Evolutionary conservation across 1,139 yeast genomes (phyloP), one percentile per base, ranked within the genome.

Genomic region (Chernovozyma sophiae-reginae): DNA sequence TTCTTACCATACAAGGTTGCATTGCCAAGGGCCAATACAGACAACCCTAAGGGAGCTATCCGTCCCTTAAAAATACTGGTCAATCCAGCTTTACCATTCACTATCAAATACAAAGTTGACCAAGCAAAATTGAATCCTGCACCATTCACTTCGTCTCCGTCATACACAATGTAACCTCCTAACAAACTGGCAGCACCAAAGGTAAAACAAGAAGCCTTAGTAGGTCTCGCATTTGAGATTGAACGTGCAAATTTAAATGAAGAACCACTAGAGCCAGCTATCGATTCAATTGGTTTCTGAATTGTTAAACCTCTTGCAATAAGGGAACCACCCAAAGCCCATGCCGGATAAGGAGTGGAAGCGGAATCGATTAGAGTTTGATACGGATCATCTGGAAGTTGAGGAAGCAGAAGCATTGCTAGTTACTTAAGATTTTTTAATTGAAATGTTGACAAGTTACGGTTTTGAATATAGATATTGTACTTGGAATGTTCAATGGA

Each of bases 91-190:
- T 69, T 72, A 4, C 94, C 92, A 54, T 87, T 86, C 7, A 84
- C 89, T 30, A 90, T 55, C 41, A 85, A 55, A 53, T 87, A 92
- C 38, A 90, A 63, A 3, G 86, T 56, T 13, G 89, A 78, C 97
- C 97, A 92, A 3, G 95, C 96, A 51, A 85, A 74, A 5, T 79
- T 71, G 59, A 92, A 86, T 0, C 97, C 97, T 1, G 95, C 77
- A 6, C 96, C 97, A 60, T 86, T 83, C 36, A 77, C 73, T 27
- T 79, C 64, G 52, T 89, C 97, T 14, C 89, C 86, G 53, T 90
- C 97, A 47, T 68, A 68, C 39, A 84, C 76, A 68, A 90, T 82
- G 68, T 77, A 85, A 13, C 90, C 86, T 19, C 97, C 97, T 14
- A 86, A 61, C 1, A 83, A 85, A 46, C 79, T 69, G 24, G 90